These are phyloP conservation scores for Camelina laxa DNA, from an alignment of 345 rosid species.

Conservation along the genomic window DNA sequence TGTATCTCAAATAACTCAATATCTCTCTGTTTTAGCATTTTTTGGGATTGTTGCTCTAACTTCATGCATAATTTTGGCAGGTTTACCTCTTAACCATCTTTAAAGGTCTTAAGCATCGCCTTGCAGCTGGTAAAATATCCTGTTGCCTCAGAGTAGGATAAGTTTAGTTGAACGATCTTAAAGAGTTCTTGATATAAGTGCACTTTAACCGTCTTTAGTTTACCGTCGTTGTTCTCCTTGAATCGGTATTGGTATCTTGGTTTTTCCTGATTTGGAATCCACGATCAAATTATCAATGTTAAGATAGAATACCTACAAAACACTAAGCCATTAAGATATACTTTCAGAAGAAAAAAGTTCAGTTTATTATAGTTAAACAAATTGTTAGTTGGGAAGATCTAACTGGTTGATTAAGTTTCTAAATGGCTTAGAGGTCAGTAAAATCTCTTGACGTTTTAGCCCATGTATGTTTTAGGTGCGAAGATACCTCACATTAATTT, in stretches of 20 bases:
- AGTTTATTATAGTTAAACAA: background rate
- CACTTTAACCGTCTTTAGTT: background rate
- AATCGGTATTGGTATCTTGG: background rate
- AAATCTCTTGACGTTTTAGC: slow-evolving; percentile 19
- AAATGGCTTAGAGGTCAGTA: background rate
- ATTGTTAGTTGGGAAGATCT: slow-evolving; percentile 9
- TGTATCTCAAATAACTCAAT: background rate
- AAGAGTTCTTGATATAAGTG: slow-evolving; percentile 8
- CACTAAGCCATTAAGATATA: background rate
- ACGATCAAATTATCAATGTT: background rate
- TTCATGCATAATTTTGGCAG: slow-evolving; percentile 50
- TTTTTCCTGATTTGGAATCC: background rate
- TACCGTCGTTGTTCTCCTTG: background rate
- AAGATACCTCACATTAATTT: slow-evolving; percentile 73
- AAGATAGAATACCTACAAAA: background rate
- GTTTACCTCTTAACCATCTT: slow-evolving; percentile 82
- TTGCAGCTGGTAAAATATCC: slow-evolving; percentile 77
- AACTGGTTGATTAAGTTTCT: slow-evolving; percentile 6
- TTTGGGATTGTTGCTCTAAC: slow-evolving; percentile 10
- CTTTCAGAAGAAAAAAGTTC: background rate
- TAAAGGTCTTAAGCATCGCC: slow-evolving; percentile 89
- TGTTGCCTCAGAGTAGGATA: background rate
- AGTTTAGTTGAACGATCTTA: background rate
- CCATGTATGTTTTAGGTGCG: slow-evolving; percentile 59
- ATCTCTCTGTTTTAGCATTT: background rate